Conservation (phyloP, 2,329 filamentous ascomycete genomes). For the Aspergillus versicolor region DNA sequence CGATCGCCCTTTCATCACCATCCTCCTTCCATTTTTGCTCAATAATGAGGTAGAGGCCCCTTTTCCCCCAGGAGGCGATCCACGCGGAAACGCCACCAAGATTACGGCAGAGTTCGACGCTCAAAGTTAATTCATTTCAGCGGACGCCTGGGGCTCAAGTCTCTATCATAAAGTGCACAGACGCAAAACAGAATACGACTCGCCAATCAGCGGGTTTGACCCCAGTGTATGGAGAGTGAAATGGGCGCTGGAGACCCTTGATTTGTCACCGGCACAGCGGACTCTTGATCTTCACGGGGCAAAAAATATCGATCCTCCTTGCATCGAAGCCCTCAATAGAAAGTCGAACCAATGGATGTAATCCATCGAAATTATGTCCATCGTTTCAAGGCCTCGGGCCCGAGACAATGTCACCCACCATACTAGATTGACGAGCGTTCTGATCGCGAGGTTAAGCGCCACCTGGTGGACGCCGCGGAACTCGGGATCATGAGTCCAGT, state of each 20-base stretch:
- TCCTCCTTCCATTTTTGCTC: conserved; percentile 1
- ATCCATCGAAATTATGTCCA: conserved; percentile 4
- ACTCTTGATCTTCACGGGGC: conserved; percentile 33
- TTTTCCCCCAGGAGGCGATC: conserved; percentile 14
- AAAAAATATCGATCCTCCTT: conserved; percentile 33
- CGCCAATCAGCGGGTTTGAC: conserved; percentile 30
- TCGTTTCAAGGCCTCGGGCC: neutral
- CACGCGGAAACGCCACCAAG: conserved; percentile 22
- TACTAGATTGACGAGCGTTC: conserved; percentile 12
- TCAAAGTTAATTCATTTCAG: conserved; percentile 8
- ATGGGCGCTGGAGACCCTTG: conserved; percentile 27
- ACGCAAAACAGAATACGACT: conserved; percentile 26
- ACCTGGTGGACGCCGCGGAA: conserved; percentile 15
- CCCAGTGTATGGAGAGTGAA: conserved; percentile 14
- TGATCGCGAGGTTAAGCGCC: conserved; percentile 18
- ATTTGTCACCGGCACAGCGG: conserved; percentile 36
- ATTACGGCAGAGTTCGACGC: conserved; percentile 25
- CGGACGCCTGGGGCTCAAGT: conserved; percentile 5
- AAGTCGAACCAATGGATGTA: conserved; percentile 26
- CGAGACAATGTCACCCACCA: conserved; percentile 1
- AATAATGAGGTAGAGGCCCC: neutral
- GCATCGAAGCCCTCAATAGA: conserved; percentile 34
- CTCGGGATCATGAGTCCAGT: conserved; percentile 14
- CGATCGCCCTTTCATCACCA: neutral
- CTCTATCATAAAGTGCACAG: conserved; percentile 37